Evolutionary conservation across 192 early-diverging fungal species (phyloP), one percentile per base, ranked within the genome.

Genomic region (Rhizophagus sp.): DNA sequence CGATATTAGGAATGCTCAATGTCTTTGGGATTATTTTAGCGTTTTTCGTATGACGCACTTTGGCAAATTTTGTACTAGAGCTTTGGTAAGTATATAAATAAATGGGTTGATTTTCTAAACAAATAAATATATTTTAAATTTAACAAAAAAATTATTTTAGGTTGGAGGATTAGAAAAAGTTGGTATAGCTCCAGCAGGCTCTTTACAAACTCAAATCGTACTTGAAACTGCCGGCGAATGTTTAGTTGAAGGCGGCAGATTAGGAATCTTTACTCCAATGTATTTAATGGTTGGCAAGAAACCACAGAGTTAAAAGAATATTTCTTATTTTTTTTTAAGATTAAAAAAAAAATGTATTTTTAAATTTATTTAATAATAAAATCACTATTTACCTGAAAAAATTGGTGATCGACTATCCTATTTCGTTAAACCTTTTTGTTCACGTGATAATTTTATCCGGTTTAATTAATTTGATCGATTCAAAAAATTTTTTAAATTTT

Each of bases 221-320:
- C 88, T 98, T 79, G 89, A 92, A 74, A 91, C 89, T 3, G 97
- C 92, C 34, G 93, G 94, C 11, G 94, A 96, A 84, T 86, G 90
- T 80, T 88, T 97, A n/a, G 90, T 96, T 41, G 89, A 86, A 52
- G 95, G 95, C 74, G 97, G 91, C 25, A 88, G 89, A 81, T 79
- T 90, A 80, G 88, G 93, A 69, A 84, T 98, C 67, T 97, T 98
- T 80, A 98, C 97, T 13, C 97, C 97, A 79, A 98, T 98, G 97
- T 98, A 92, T 88, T 92, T 94, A 76, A 91, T 95, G 50, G 90
- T 92, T 75, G 93, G 90, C 15, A 87, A 87, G 75, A 94, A 95
- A 83, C 94, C 93, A 19, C 3, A 30, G 24, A 8, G 9, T 19
- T 68, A 19, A 68, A 68, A 17, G 4, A 52, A 52, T 15, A 4